Percentiles rank a stretch among this genome's conserved stretches.
These are phyloP conservation scores for Leccinum pallidistipes DNA, from an alignment of 1,284 basidiomycete species.

Conservation along the genomic window DNA sequence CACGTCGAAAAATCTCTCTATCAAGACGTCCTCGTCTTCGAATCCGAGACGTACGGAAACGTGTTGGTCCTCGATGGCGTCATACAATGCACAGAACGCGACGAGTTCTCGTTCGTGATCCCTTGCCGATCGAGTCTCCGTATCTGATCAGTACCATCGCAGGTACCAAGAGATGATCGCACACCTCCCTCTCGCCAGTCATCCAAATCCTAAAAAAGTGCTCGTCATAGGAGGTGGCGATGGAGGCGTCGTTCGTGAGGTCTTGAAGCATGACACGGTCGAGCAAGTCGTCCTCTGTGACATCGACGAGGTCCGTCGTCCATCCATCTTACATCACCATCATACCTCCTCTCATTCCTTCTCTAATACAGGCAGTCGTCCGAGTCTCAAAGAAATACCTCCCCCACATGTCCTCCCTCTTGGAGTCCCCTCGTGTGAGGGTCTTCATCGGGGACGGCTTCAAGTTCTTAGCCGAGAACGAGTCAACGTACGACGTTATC, in stretches of 20 bases:
- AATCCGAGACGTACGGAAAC: slow-evolving; percentile 94
- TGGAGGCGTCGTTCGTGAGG: slow-evolving; percentile 96
- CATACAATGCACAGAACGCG: slow-evolving; percentile 96
- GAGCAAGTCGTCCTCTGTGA: slow-evolving; percentile 95
- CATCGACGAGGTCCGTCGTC: slow-evolving; percentile 83
- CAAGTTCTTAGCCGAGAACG: slow-evolving; percentile 92
- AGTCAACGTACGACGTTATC: slow-evolving; percentile 94
- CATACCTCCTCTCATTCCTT: neutral
- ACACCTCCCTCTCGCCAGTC: slow-evolving; percentile 91
- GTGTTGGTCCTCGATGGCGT: slow-evolving; percentile 96
- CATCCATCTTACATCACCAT: neutral
- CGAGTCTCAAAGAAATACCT: slow-evolving; percentile 93
- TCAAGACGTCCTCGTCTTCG: slow-evolving; percentile 96
- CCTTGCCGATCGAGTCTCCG: neutral
- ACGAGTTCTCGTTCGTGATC: slow-evolving; percentile 91
- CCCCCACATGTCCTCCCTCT: slow-evolving; percentile 90
- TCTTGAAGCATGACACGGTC: slow-evolving; percentile 92
- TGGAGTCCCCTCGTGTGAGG: slow-evolving; percentile 82
- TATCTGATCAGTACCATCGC: neutral
- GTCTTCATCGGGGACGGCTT: slow-evolving; percentile 97
- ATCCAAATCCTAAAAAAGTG: slow-evolving; percentile 95
- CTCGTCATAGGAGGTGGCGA: slow-evolving; percentile 98
- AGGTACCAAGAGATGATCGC: slow-evolving; percentile 99
- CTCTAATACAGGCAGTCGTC: slow-evolving; percentile 74
- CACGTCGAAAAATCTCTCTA: slow-evolving; percentile 93